phyloP scores from a whole-genome alignment of 257 asterid genomes.

The Parsonsia alboflavescens region DNA sequence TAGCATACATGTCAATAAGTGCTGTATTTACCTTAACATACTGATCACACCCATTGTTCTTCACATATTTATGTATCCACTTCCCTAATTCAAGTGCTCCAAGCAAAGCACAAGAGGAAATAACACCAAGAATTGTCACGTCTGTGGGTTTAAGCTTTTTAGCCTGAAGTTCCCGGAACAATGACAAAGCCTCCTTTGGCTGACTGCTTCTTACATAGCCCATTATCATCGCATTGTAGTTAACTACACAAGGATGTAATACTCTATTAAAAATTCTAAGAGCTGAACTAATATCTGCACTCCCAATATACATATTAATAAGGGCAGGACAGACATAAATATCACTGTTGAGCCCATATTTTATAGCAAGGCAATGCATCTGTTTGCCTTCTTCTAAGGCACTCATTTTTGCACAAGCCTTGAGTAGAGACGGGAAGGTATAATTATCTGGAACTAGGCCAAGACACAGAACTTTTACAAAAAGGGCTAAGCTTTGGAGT shows the following conservation, averaged over 20 bases:
- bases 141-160: slow-evolving; percentile 27
- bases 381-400: slow-evolving; percentile 36
- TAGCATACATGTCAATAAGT: slow-evolving; percentile 42
- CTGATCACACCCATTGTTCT: slow-evolving; percentile 28
- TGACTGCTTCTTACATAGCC: slow-evolving; percentile 33
- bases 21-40: slow-evolving; percentile 36
- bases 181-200: slow-evolving; percentile 28
- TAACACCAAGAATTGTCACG: slow-evolving; percentile 34
- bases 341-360: slow-evolving; percentile 24
- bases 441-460: slow-evolving; percentile 30
- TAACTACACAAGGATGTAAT: slow-evolving; percentile 31
- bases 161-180: slow-evolving; percentile 30
- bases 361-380: slow-evolving; percentile 28
- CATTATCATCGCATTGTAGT: slow-evolving; percentile 27
- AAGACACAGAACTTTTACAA: slow-evolving; percentile 15
- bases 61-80: slow-evolving; percentile 31
- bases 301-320: slow-evolving; percentile 33
- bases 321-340: slow-evolving; percentile 31
- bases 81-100: slow-evolving; percentile 34
- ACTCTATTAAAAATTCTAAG: slow-evolving; percentile 24
- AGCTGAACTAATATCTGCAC: slow-evolving; percentile 22
- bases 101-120: slow-evolving; percentile 33
- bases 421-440: slow-evolving; percentile 38
- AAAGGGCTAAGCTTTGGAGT: slow-evolving; percentile 22
- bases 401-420: slow-evolving; percentile 29